Base-by-base conservation (phyloP, 1,139 yeast species). In the Debaryomyces coudertii region DNA sequence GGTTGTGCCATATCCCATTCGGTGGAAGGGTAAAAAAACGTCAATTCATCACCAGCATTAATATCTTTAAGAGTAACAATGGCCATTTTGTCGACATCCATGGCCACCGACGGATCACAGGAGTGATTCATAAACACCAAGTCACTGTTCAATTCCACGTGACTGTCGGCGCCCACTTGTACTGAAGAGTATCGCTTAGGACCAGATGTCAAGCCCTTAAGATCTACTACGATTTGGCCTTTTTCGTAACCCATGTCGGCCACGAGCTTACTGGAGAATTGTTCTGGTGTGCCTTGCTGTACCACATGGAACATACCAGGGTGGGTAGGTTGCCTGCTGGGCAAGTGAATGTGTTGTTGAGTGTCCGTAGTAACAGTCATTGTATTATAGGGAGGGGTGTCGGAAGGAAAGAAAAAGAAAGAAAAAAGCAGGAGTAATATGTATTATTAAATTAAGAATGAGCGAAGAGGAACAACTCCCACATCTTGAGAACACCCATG, bases 1-100 rank as follows among this genome's bases (percentile, higher is more conserved):
- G 42, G 38, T 38, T 43, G 42, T 33, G 37, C 46, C 42, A 43
- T 43, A 24, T 43, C 46, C 46, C 46, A 43, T 27, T 43, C 46
- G 25, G 46, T 43, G 18, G 42, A 37, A 24, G 46, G 46, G 25
- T 43, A 43, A 43, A 43, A 43, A 25, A 43, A 43, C 6, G 46
- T 43, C 12, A 43, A 37, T 33, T 43, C 46, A 22, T 12, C 46
- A 11, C 42, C 42, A 24, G 34, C 27, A 31, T 37, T 15, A 27
- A 43, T 42, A 18, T 43, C 46, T 25, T 43, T 43, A 9, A 34
- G 27, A 30, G 38, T 29, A 43, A 39, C 42, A 14, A 43, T 42
- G 16, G 31, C 15, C 46, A 43, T 43, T 25, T 38, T 38, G 24
- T 37, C 38, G 27, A 43, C 42, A 38, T 43, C 46, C 6, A 43